These are phyloP conservation scores for Seiridium unicorne DNA, from an alignment of 2,329 filamentous ascomycete genomes.

Conservation along the genomic window DNA sequence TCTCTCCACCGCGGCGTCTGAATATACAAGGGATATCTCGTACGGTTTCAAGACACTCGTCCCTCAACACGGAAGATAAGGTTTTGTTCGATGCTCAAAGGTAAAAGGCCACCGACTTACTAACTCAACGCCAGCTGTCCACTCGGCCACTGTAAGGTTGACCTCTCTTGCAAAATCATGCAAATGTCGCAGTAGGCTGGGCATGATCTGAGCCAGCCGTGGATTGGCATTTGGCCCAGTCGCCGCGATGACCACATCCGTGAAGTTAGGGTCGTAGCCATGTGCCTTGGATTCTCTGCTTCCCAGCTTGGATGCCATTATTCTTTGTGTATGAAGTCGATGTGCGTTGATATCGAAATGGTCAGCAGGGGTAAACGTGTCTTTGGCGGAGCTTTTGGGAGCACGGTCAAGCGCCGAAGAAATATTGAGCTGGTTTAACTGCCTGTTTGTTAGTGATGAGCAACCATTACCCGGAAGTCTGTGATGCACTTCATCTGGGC, in stretches of 20 bases:
- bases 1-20: not conserved
- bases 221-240: slow-evolving; percentile 72
- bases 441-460: not conserved
- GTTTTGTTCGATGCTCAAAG: too few relatives aligned
- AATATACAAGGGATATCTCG: too few relatives aligned
- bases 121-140: slow-evolving; percentile 65
- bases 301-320: not conserved
- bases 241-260: slow-evolving; percentile 67
- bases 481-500: too few relatives aligned
- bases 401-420: not conserved
- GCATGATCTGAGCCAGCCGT: slow-evolving; percentile 66
- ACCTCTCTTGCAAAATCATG: slow-evolving; percentile 82
- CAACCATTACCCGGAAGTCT: not conserved
- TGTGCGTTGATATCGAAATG: not conserved
- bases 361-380: not conserved
- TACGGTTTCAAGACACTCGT: too few relatives aligned
- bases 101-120: slow-evolving; percentile 32
- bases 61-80: too few relatives aligned
- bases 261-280: slow-evolving; percentile 51
- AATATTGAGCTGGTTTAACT: not conserved
- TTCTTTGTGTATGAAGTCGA: not conserved
- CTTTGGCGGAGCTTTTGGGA: not conserved
- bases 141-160: slow-evolving; percentile 77
- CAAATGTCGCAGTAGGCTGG: slow-evolving; percentile 68
- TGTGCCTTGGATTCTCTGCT: slow-evolving; percentile 1